Evolutionary conservation across 2,329 filamentous ascomycete genomes (phyloP), one percentile per base, ranked within the genome.

Genomic region (Coleophoma crateriformis): DNA sequence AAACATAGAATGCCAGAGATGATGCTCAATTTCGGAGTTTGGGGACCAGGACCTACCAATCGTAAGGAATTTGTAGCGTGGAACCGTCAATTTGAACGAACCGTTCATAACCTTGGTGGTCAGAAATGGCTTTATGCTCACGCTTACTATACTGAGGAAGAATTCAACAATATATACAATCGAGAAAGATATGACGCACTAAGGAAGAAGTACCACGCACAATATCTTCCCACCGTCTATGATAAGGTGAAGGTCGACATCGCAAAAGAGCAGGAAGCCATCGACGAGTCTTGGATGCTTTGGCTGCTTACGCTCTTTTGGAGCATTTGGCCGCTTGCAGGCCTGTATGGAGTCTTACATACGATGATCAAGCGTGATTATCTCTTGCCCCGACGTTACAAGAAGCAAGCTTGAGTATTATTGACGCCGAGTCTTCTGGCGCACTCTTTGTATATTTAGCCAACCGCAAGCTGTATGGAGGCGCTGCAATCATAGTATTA

Each of bases 61-160:
- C 41, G 52, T 1, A 64, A 68, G 1, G 73, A 74, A 12, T 92
- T 91, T 61, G 73, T 90, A 2, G 64, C 69, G 32, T 79, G 80
- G 61, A 95, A 95, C 67, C 78, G 85, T 17, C 74, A 73, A 22
- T 75, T 95, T 20, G 89, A 95, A 70, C 69, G 73, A 33, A 85
- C 85, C 62, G 79, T 90, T 7, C 72, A 73, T 41, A 74, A 81
- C 54, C 75, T 94, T 2, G 83, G 84, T 46, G 89, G 89, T 3
- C 80, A 85, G 70, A 95, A 95, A 71, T 94, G 88, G 84, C 72
- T 95, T 13, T 95, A 95, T 67, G 88, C 89, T 3, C 86, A 91
- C 60, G 84, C 88, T 0, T 95, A 90, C 70, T 94, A 94, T 65
- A 78, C 80, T 10, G 78, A 87, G 61, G 70, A 78, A 1, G 81